Base-by-base conservation (phyloP, 768 basidiomycete genomes). In the Boletales sp. region DNA sequence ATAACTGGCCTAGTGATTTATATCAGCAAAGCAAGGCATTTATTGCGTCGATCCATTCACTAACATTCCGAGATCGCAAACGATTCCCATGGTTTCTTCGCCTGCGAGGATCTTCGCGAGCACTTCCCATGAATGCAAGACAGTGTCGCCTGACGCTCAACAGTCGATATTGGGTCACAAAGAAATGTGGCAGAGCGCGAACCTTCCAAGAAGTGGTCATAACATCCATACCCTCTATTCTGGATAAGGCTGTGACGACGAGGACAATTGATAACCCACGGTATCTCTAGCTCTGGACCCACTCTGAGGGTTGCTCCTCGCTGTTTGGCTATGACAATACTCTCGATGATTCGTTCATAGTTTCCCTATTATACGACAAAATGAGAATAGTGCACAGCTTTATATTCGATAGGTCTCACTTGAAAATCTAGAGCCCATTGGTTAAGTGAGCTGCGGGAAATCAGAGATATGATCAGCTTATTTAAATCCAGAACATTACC, bases 151-250 rank as follows among this genome's bases (percentile, higher is more conserved):
- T 98, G 63, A 18, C 40, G 37, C 42, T 8, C 21, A 32, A 30
- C 18, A 19, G 37, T 45, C 12, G 8, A 41, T 37, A 48, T 29
- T 19, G 34, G 29, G 42, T 17, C 32, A 11, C 19, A 40, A 45
- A 24, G 14, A 36, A 30, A 51, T 24, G 8, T 5, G 42, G 13
- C 18, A 41, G 42, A 6, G 7, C 11, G 48, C 40, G 10, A 47
- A 91, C 95, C 95, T 75, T 99, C 97, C 0, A 98, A 76, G 65
- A 98, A 99, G 61, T 98, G 95, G 64, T 99, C 97, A 45, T 93
- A 77, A 69, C 97, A 99, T 4, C 97, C 97, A 72, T 98, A 99
- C 5, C 95, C 97, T 19, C 92, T 94, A 59, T 17, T 36, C 5
- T 11, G 11, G 6, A 1, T 66, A 35, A 55, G 45, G 15, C 31